phyloP scores from a whole-genome alignment of 2,329 filamentous ascomycete species.

The Alternaria brassicae region DNA sequence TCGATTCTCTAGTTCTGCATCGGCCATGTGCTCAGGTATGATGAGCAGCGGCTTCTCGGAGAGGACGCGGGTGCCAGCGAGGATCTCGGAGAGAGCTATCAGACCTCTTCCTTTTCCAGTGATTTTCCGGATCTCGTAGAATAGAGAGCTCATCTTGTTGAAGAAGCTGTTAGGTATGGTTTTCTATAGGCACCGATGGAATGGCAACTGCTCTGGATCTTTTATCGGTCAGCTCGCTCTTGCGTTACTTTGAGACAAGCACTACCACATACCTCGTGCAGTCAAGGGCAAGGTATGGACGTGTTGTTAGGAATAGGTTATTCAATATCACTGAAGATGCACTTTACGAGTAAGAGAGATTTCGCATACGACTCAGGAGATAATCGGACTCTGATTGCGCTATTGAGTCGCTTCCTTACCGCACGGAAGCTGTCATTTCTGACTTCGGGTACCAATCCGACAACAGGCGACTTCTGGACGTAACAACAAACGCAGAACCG shows the following conservation, averaged over 20 bases:
- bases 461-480: background rate
- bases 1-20: background rate
- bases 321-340: background rate
- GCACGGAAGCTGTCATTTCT: background rate
- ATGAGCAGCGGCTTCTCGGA: slow-evolving; percentile 21
- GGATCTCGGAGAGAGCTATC: slow-evolving; percentile 6
- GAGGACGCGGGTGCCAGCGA: slow-evolving; percentile 19
- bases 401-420: background rate
- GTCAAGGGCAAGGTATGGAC: background rate
- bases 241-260: background rate
- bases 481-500: background rate
- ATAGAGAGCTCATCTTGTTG: background rate
- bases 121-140: background rate
- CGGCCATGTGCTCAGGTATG: slow-evolving; percentile 1
- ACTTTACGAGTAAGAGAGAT: background rate
- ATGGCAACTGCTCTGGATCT: background rate
- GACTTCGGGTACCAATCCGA: background rate
- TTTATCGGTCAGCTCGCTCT: background rate
- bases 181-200: background rate
- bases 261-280: background rate
- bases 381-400: background rate
- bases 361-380: background rate
- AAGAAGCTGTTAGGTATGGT: background rate
- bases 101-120: background rate
- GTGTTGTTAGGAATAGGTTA: background rate